These are phyloP conservation scores for Termitomyces sp. DNA, from an alignment of 768 basidiomycete species.

Conservation along the genomic window DNA sequence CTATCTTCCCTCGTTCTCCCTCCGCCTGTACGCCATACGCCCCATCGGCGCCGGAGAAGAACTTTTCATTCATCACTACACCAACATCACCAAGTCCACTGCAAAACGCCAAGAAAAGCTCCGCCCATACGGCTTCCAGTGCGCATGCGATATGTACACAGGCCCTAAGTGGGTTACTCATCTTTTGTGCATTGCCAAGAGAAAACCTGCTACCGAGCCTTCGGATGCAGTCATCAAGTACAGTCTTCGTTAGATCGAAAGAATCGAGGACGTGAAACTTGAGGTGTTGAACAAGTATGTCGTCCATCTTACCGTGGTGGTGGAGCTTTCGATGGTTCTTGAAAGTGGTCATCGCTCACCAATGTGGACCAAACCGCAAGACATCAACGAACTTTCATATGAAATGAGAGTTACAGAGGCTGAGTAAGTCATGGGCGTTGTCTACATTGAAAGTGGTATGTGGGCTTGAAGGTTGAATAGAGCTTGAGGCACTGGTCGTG, in stretches of 20 bases:
- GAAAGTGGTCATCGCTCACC: too few species aligned
- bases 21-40: background rate
- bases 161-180: background rate
- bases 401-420: too few species aligned
- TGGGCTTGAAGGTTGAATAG: too few species aligned
- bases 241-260: background rate
- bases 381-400: too few species aligned
- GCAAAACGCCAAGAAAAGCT: background rate
- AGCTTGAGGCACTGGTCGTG: too few species aligned
- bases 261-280: background rate
- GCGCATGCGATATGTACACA: background rate
- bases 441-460: too few species aligned
- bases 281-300: background rate
- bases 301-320: background rate
- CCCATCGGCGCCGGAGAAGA: slow-evolving; percentile 5
- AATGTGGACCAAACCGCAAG: too few species aligned
- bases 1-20: background rate
- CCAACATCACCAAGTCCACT: background rate
- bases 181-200: too few species aligned
- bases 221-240: background rate
- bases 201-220: background rate
- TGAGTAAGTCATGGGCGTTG: too few species aligned
- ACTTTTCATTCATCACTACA: background rate
- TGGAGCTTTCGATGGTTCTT: background rate
- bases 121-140: slow-evolving; percentile 3